phyloP scores from a whole-genome alignment of 2,329 filamentous ascomycete genomes.

The Thermoascus crustaceus region DNA sequence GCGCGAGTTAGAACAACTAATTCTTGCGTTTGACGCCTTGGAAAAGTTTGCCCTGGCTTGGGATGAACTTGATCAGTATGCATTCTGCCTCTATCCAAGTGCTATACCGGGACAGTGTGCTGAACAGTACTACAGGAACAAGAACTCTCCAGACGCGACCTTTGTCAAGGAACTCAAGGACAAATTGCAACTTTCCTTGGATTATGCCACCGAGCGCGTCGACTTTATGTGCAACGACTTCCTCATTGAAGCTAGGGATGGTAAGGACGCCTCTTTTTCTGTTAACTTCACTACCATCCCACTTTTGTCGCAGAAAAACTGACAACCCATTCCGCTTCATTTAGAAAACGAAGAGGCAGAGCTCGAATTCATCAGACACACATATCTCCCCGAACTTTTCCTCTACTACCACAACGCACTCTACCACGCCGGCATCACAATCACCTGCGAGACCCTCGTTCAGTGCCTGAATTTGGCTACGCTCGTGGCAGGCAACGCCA shows the following conservation, averaged over 20 bases:
- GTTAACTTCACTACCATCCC: constrained; percentile 8
- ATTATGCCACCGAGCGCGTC: constrained; percentile 49
- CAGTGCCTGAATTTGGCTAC: constrained; percentile 82
- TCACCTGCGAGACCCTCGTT: constrained; percentile 68
- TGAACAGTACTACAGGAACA: constrained; percentile 12
- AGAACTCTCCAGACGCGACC: constrained; percentile 21
- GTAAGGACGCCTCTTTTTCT: constrained; percentile 34
- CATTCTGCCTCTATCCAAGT: constrained; percentile 3
- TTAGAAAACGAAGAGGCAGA: constrained; percentile 51
- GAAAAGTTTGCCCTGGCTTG: constrained; percentile 57
- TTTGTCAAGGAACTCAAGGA: constrained; percentile 45
- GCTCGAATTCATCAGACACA: constrained; percentile 58
- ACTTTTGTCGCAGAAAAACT: constrained; percentile 6
- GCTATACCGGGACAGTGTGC: neutral
- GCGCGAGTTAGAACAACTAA: constrained; percentile 61
- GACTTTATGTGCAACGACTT: constrained; percentile 52
- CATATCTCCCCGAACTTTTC: constrained; percentile 78
- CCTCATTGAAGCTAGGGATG: constrained; percentile 49
- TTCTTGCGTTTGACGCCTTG: constrained; percentile 57
- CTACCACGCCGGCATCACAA: constrained; percentile 65
- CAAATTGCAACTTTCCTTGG: constrained; percentile 48
- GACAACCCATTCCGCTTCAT: too few species aligned
- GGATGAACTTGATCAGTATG: constrained; percentile 37
- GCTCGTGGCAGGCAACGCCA: constrained; percentile 63
- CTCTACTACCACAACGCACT: constrained; percentile 76